These are phyloP conservation scores for Boechera divaricarpa DNA, from an alignment of 345 rosid genomes.

Conservation along the genomic window DNA sequence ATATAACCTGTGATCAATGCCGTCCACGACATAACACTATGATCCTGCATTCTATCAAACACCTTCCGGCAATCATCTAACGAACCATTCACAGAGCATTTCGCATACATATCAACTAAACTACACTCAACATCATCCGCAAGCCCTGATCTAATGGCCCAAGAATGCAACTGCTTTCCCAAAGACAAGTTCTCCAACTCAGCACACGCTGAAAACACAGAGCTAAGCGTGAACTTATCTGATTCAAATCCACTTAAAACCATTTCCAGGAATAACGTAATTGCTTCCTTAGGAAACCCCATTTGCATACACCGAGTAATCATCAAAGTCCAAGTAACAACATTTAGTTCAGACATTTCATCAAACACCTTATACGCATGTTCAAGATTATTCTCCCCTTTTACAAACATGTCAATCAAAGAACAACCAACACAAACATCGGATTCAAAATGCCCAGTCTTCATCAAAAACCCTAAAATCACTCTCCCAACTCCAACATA, in stretches of 20 bases:
- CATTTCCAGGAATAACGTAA: slow-evolving; percentile 61
- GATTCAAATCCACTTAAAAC: slow-evolving; percentile 54
- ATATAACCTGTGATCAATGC: slow-evolving; percentile 67
- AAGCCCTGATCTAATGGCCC: slow-evolving; percentile 56
- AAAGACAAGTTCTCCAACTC: slow-evolving; percentile 50
- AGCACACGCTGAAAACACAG: slow-evolving; percentile 60
- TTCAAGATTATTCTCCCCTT: slow-evolving; percentile 53
- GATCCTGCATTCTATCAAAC: slow-evolving; percentile 66
- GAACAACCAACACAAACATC: slow-evolving; percentile 72
- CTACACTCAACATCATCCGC: slow-evolving; percentile 68
- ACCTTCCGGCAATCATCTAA: slow-evolving; percentile 61
- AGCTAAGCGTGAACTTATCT: slow-evolving; percentile 61
- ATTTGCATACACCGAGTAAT: slow-evolving; percentile 60
- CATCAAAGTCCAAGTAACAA: slow-evolving; percentile 73
- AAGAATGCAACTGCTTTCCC: slow-evolving; percentile 71
- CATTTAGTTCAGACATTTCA: slow-evolving; percentile 63
- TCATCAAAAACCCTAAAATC: slow-evolving; percentile 59
- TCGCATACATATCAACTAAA: slow-evolving; percentile 79
- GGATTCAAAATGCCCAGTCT: slow-evolving; percentile 57
- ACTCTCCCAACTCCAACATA: slow-evolving; percentile 48
- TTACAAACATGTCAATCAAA: slow-evolving; percentile 66
- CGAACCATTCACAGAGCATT: slow-evolving; percentile 58
- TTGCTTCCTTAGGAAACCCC: slow-evolving; percentile 56
- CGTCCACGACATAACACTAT: slow-evolving; percentile 76
- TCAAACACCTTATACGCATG: slow-evolving; percentile 64